Conservation (phyloP, 176 grass and related monocot genomes). For the Olyra latifolia region DNA sequence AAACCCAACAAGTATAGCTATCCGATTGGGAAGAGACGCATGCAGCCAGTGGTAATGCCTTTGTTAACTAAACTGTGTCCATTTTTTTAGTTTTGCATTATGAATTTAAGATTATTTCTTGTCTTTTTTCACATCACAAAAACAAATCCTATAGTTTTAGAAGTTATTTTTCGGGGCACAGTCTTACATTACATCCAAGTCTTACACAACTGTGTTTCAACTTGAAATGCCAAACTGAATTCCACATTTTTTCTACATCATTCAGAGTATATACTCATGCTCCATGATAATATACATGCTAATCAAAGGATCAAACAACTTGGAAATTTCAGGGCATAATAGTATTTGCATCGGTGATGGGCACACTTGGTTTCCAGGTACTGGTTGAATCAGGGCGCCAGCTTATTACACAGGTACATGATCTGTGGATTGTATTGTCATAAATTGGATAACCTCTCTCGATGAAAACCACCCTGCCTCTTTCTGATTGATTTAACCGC, state of each 20-base stretch:
- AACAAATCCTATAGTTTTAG: background rate
- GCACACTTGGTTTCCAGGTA: constrained; percentile 84
- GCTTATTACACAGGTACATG: constrained; percentile 66
- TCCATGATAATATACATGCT: background rate
- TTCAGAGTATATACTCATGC: background rate
- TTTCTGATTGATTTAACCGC: background rate
- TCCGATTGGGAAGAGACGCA: constrained; percentile 91
- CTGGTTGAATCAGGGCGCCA: constrained; percentile 82
- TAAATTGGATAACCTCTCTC: background rate
- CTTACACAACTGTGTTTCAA: background rate
- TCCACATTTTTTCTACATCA: background rate
- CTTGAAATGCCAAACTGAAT: background rate
- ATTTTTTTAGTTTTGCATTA: background rate
- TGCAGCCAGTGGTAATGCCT: constrained; percentile 87
- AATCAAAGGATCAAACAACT: background rate
- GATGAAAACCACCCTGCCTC: background rate
- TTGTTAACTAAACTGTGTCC: background rate
- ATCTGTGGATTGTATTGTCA: background rate
- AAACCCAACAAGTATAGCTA: constrained; percentile 87
- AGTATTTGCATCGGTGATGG: constrained; percentile 94
- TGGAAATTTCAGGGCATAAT: constrained; percentile 65
- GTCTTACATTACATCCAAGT: background rate
- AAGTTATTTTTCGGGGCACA: background rate
- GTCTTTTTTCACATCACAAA: background rate
- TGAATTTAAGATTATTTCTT: background rate